Percentiles rank a stretch among this genome's conserved stretches.
Conservation (phyloP, 2,329 filamentous ascomycete genomes). For the Aureobasidium subglaciale region DNA sequence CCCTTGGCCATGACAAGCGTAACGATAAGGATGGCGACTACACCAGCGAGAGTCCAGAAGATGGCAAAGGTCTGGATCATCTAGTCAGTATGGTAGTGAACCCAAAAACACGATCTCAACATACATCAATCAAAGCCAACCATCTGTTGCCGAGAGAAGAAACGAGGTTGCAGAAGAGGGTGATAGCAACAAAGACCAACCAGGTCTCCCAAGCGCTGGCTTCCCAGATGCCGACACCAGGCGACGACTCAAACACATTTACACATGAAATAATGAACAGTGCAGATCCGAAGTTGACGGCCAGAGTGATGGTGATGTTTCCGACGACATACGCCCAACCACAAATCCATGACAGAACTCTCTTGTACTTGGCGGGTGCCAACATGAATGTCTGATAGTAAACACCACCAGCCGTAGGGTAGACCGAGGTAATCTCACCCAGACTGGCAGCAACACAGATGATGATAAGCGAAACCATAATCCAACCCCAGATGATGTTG, state of each 20-base stretch:
- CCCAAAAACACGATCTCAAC: conserved; percentile 25
- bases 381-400: conserved; percentile 78
- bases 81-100: neutral
- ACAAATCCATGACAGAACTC: conserved; percentile 61
- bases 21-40: conserved; percentile 57
- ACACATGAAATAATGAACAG: conserved; percentile 49
- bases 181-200: conserved; percentile 44
- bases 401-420: conserved; percentile 54
- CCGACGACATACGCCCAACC: conserved; percentile 73
- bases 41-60: conserved; percentile 66
- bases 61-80: conserved; percentile 58
- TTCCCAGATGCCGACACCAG: conserved; percentile 40
- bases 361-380: conserved; percentile 53
- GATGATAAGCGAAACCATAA: conserved; percentile 61
- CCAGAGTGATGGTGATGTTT: conserved; percentile 74
- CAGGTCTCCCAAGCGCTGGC: conserved; percentile 40
- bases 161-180: conserved; percentile 44
- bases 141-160: conserved; percentile 48
- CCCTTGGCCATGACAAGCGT: conserved; percentile 60
- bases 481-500: conserved; percentile 67
- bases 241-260: conserved; percentile 46
- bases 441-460: conserved; percentile 63
- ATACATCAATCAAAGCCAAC: conserved; percentile 58
- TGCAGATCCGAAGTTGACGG: conserved; percentile 69
- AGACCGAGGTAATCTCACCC: conserved; percentile 68